Evolutionary conservation across 139 green algal species (phyloP).

Genomic region (Trebouxia sp.): DNA sequence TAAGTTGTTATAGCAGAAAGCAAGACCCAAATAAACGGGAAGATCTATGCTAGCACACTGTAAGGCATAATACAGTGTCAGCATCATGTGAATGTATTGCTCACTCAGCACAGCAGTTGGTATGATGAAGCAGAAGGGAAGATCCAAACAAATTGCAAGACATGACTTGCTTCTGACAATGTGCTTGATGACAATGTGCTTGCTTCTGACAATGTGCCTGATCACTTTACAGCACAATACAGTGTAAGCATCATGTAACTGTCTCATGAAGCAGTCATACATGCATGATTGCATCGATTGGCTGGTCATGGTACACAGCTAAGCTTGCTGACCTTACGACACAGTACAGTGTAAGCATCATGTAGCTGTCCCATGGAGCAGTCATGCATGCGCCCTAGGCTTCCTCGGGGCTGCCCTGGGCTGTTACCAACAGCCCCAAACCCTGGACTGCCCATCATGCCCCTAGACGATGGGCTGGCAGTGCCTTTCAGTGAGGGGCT

Average conservation of each 20-base stretch:
- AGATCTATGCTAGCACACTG: too few species aligned
- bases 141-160: too few species aligned
- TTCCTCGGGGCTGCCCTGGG: neutral
- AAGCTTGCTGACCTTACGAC: conserved; percentile 30
- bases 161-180: too few species aligned
- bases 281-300: too few species aligned
- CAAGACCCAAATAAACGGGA: too few species aligned
- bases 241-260: conserved; percentile 9
- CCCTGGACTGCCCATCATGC: neutral
- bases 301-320: too few species aligned
- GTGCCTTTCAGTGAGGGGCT: neutral
- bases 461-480: conserved; percentile 9
- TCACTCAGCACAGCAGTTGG: too few species aligned
- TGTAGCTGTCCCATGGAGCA: conserved; percentile 32
- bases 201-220: neutral
- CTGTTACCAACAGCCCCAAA: neutral
- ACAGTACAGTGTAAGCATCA: conserved; percentile 28
- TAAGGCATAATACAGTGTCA: neutral
- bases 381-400: conserved; percentile 7
- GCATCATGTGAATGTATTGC: neutral
- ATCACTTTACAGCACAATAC: conserved; percentile 29
- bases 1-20: too few species aligned
- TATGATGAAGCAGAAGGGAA: too few species aligned
- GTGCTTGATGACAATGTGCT: too few species aligned
- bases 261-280: conserved; percentile 10